phyloP scores from a whole-genome alignment of 331 rosid genomes.

The Quercus tomentella region DNA sequence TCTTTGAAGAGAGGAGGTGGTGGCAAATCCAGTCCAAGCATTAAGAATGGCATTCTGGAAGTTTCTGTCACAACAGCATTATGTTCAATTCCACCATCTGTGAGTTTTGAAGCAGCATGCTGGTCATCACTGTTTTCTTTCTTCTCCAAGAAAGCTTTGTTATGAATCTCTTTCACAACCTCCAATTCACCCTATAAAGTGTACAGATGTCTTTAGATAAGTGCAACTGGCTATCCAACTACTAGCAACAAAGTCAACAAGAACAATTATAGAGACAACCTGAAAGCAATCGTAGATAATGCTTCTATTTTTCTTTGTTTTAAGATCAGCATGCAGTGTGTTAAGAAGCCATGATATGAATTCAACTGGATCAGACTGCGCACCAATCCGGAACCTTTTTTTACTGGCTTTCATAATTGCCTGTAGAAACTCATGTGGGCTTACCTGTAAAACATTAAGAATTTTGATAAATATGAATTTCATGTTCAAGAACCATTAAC shows the following conservation, averaged over 20 bases:
- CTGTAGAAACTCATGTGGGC: conserved; percentile 94
- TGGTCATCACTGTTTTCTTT: conserved; percentile 50
- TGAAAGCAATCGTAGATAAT: conserved; percentile 88
- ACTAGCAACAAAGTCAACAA: conserved; percentile 14
- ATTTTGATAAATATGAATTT: conserved; percentile 11
- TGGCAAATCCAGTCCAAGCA: conserved; percentile 96
- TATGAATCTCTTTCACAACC: conserved; percentile 85
- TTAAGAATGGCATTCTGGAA: conserved; percentile 83
- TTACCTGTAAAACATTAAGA: conserved; percentile 54
- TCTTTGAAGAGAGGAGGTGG: conserved; percentile 98
- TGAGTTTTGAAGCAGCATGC: conserved; percentile 30
- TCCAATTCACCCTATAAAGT: conserved; percentile 80
- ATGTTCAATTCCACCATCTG: conserved; percentile 47
- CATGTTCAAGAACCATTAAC: conserved; percentile 1
- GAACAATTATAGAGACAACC: conserved; percentile 38
- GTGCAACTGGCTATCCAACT: conserved; percentile 1
- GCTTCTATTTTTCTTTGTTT: conserved; percentile 76
- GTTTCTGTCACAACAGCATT: conserved; percentile 45
- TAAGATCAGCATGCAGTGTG: conserved; percentile 76
- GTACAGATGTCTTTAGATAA: conserved; percentile 14
- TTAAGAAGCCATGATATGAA: conserved; percentile 98
- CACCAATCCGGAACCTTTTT: conserved; percentile 83
- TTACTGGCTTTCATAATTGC: conserved; percentile 99
- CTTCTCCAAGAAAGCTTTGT: conserved; percentile 49
- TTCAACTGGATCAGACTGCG: conserved; percentile 93